Percentiles rank a stretch among this genome's conserved stretches.
Conservation (phyloP, 495 filamentous ascomycete species). For the Opeltia flavorubescens region DNA sequence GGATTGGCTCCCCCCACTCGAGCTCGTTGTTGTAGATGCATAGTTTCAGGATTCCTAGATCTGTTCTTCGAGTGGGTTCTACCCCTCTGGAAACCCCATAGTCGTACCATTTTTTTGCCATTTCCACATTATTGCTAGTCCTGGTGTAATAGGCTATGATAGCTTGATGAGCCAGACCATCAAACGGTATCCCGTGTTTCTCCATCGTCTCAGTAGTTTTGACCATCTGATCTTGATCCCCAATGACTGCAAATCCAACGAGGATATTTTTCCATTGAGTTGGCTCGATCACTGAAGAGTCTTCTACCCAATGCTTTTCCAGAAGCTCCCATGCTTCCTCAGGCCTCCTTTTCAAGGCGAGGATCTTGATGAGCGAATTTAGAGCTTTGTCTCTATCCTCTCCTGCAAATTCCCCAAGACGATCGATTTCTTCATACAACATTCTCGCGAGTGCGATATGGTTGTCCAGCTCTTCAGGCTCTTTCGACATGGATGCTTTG, state of each 20-base stretch:
- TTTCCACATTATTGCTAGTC: constrained; percentile 30
- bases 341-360: constrained; percentile 44
- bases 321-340: constrained; percentile 41
- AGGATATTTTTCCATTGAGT: constrained; percentile 47
- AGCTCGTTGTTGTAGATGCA: constrained; percentile 44
- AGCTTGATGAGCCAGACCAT: constrained; percentile 25
- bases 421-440: constrained; percentile 39
- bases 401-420: constrained; percentile 14
- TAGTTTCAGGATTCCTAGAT: constrained; percentile 35
- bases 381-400: constrained; percentile 31
- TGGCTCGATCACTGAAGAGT: constrained; percentile 18
- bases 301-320: constrained; percentile 26
- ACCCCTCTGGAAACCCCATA: constrained; percentile 32
- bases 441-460: constrained; percentile 41
- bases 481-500: constrained; percentile 19
- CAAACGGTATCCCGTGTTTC: constrained; percentile 15
- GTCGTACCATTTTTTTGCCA: constrained; percentile 50
- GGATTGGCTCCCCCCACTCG: constrained; percentile 49
- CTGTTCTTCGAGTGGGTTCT: constrained; percentile 31
- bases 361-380: constrained; percentile 34
- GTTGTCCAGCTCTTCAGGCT: constrained; percentile 21
- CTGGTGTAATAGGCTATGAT: constrained; percentile 39
- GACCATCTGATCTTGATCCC: constrained; percentile 29
- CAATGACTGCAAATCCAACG: constrained; percentile 51
- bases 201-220: constrained; percentile 25